phyloP scores from a whole-genome alignment of 768 basidiomycete species.

The Paxillus involutus region DNA sequence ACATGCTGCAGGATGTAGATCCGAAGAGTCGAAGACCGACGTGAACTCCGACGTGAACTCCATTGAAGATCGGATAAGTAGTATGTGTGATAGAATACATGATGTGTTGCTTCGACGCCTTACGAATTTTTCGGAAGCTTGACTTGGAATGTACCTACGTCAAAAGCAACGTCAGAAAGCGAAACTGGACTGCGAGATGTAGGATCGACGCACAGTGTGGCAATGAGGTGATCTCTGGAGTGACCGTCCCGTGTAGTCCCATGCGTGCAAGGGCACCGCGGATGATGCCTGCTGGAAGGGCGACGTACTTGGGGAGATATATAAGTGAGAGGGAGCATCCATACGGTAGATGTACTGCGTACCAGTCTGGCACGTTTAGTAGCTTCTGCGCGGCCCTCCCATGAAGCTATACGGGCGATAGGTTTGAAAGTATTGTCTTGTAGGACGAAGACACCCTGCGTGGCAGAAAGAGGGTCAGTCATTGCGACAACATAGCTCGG shows the following conservation, averaged over 20 bases:
- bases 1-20: too few relatives aligned
- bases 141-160: slow-evolving; percentile 77
- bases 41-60: too few relatives aligned
- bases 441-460: slow-evolving; percentile 87
- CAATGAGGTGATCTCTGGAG: slow-evolving; percentile 74
- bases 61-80: too few relatives aligned
- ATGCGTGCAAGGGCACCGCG: slow-evolving; percentile 78
- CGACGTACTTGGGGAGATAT: slow-evolving; percentile 59
- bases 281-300: slow-evolving; percentile 82
- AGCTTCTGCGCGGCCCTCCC: slow-evolving; percentile 74
- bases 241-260: slow-evolving; percentile 73
- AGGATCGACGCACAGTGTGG: slow-evolving; percentile 72
- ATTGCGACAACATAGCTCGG: too few relatives aligned
- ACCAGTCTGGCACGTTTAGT: slow-evolving; percentile 72
- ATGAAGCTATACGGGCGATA: slow-evolving; percentile 76
- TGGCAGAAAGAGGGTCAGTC: too few relatives aligned
- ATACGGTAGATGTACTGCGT: slow-evolving; percentile 16
- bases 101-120: background rate
- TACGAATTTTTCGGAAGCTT: slow-evolving; percentile 68
- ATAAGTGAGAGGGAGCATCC: background rate
- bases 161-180: background rate
- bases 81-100: background rate
- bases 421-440: slow-evolving; percentile 93
- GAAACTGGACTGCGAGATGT: background rate
- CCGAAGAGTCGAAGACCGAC: too few relatives aligned